Evolutionary conservation across 257 asterid species (phyloP).

Genomic region (Cruciata laevipes): DNA sequence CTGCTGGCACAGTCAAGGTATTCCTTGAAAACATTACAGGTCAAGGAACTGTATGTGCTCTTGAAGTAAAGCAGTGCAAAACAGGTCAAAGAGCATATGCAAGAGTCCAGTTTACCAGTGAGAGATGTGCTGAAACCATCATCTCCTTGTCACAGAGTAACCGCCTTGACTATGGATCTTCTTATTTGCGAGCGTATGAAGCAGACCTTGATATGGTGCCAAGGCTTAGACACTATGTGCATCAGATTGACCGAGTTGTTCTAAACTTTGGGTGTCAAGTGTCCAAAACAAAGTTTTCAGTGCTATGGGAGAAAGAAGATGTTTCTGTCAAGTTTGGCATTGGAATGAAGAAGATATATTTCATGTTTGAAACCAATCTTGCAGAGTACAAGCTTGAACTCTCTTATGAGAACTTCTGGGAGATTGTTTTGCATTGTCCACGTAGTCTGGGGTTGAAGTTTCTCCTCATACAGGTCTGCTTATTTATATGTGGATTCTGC

Average conservation of each 20-base stretch:
- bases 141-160: slow-evolving; percentile 20
- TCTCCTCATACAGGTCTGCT: slow-evolving; percentile 69
- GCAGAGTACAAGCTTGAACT: slow-evolving; percentile 66
- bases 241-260: slow-evolving; percentile 37
- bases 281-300: slow-evolving; percentile 39
- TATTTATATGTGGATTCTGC: background rate
- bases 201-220: slow-evolving; percentile 32
- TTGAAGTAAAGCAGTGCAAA: slow-evolving; percentile 47
- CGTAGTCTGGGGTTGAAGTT: slow-evolving; percentile 21
- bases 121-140: slow-evolving; percentile 25
- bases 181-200: slow-evolving; percentile 50
- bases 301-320: slow-evolving; percentile 32
- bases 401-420: slow-evolving; percentile 63
- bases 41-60: slow-evolving; percentile 39
- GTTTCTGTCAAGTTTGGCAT: slow-evolving; percentile 52
- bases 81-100: slow-evolving; percentile 51
- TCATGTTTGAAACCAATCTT: slow-evolving; percentile 23
- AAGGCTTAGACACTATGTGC: slow-evolving; percentile 18
- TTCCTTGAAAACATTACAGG: slow-evolving; percentile 44
- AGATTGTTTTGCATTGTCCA: slow-evolving; percentile 42
- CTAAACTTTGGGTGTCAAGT: slow-evolving; percentile 62
- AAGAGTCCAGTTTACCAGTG: slow-evolving; percentile 48
- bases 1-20: slow-evolving; percentile 28
- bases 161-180: slow-evolving; percentile 37
- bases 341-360: slow-evolving; percentile 50